Evolutionary conservation across 345 rosid species (phyloP), one percentile per base, ranked within the genome.

Genomic region (Pseudoturritis turrita): DNA sequence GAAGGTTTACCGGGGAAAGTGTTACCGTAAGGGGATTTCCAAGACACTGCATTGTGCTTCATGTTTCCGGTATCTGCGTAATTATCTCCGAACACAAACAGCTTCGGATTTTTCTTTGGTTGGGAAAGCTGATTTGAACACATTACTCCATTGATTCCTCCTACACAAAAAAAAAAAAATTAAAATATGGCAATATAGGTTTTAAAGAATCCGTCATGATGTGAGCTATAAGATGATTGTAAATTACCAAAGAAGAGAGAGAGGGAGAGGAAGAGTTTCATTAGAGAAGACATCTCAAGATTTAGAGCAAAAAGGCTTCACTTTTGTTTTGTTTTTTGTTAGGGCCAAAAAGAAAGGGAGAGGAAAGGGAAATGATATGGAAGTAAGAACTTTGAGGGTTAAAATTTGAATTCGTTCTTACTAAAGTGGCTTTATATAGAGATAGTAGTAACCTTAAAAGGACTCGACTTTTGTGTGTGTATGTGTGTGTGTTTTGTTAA

Each of bases 11-110:
- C 84, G 17, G 88, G 88, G 52, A 73, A 81, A 39, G 81, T 81
- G 75, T 62, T 47, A 12, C 85, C 89, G 23, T 85, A 85, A 19
- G 87, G 89, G 14, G 19, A 3, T 55, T 76, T 79, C 89, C 87
- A 85, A 0, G 84, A 75, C 13, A 43, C 31, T 50, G 13, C 68
- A 62, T 17, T 18, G 12, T 25, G 74, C 2, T 43, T 10, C 25
- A 26, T 69, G 78, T 85, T 85, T 23, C 89, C 89, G 2, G 87
- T 83, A 66, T 85, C 89, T 1, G 62, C 83, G n/a, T 79, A 85
- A 0, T 83, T 79, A 68, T 83, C 84, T 25, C 89, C 89, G 25
- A 83, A 83, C 9, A 78, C 85, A 35, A 83, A 81, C 14, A 85
- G 80, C 77, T 74, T 83, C 23, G 64, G 18, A 36, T 4, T 7